These are phyloP conservation scores for Hysterangium stoloniferum DNA, from an alignment of 768 basidiomycete species.

Conservation along the genomic window DNA sequence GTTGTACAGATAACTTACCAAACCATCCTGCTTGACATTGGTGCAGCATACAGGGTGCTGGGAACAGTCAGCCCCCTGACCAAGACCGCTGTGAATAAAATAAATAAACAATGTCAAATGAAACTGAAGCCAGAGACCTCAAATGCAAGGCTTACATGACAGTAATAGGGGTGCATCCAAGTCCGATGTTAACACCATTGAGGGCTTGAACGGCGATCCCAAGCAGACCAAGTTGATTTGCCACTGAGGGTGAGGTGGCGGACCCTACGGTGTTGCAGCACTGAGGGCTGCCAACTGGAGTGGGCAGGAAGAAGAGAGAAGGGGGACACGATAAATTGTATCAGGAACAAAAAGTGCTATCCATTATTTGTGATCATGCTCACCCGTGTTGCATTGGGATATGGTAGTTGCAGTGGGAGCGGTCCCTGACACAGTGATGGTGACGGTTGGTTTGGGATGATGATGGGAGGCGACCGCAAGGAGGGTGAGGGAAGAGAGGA, in stretches of 20 bases:
- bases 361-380: background rate
- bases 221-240: slow-evolving; percentile 25
- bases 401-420: background rate
- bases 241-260: slow-evolving; percentile 28
- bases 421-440: background rate
- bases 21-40: slow-evolving; percentile 14
- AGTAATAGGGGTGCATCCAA: slow-evolving; percentile 20
- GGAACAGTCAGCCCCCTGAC: slow-evolving; percentile 16
- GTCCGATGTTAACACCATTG: slow-evolving; percentile 16
- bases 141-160: slow-evolving; percentile 11
- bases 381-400: background rate
- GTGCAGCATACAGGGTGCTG: slow-evolving; percentile 20
- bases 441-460: background rate
- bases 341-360: background rate
- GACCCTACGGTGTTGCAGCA: slow-evolving; percentile 25
- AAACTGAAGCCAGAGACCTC: background rate
- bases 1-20: no score
- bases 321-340: no score
- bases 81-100: slow-evolving; percentile 13
- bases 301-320: no score
- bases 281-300: slow-evolving; percentile 21
- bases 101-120: background rate
- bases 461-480: no score
- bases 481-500: no score
- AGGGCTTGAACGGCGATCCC: slow-evolving; percentile 18